phyloP scores from a whole-genome alignment of 2,329 filamentous ascomycete genomes.

The Hypoxylon sp. region DNA sequence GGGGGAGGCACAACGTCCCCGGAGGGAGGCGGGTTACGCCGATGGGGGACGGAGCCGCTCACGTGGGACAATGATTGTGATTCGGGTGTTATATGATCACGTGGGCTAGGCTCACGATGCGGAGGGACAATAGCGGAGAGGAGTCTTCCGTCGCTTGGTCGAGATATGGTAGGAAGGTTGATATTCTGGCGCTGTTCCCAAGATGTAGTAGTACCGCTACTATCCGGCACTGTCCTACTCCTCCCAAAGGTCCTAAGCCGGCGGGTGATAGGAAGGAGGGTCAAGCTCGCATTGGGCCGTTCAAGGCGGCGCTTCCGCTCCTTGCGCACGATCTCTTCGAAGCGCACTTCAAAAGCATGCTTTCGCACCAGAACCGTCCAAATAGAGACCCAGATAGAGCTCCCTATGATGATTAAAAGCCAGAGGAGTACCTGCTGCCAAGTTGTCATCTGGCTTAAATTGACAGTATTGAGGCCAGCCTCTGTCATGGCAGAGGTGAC shows the following conservation, averaged over 20 bases:
- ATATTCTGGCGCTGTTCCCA: conserved; percentile 20
- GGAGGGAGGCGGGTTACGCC: neutral
- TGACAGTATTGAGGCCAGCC: conserved; percentile 73
- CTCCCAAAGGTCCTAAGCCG: conserved; percentile 46
- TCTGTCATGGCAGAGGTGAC: conserved; percentile 77
- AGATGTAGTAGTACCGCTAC: neutral
- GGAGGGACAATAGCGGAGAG: conserved; percentile 43
- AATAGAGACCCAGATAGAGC: conserved; percentile 74
- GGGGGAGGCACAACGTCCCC: conserved; percentile 4
- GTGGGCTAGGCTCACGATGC: conserved; percentile 3
- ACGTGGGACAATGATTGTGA: neutral
- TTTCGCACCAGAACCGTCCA: conserved; percentile 74
- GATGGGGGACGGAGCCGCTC: neutral
- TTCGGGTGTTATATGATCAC: neutral
- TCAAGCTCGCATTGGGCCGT: conserved; percentile 48
- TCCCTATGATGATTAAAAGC: conserved; percentile 74
- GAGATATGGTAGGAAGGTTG: conserved; percentile 44
- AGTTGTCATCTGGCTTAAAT: conserved; percentile 73
- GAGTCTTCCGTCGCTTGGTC: conserved; percentile 43
- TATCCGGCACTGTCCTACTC: conserved; percentile 36
- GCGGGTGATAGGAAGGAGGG: conserved; percentile 51
- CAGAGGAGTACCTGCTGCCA: conserved; percentile 77
- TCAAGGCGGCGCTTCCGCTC: conserved; percentile 56
- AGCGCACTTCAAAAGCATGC: conserved; percentile 73
- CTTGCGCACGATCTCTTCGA: conserved; percentile 66